Base-by-base conservation (phyloP, 164 flowering plant species). In the Malania oleifera region DNA sequence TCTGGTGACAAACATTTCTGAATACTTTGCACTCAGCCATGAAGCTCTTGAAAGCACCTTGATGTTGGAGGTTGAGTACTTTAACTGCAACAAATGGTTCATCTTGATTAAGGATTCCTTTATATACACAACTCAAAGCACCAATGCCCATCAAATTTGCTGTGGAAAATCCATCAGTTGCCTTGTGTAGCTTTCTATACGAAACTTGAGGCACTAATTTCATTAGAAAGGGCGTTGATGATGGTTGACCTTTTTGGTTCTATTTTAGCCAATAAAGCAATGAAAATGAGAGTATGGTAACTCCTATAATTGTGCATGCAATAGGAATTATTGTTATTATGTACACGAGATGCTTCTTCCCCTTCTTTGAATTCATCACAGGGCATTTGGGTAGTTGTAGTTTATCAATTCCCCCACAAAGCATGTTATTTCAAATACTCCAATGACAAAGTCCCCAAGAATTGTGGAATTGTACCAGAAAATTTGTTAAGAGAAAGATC, bases 401-500 rank as follows among this genome's bases (percentile, higher is more conserved):
- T 10, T 29, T 23, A 10, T 8, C 41, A 19, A 34, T 18, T 7
- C 56, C 56, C 19, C 56, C 56, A 53, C 56, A 29, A 18, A 53
- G 56, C n/a, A n/a, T n/a, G n/a, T n/a, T n/a, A n/a, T n/a, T 74
- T 62, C 3, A 77, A 51, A 15, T 34, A 14, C n/a, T 31, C n/a
- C 44, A 77, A 18, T 12, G 20, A 46, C 1, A 73, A 24, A 5
- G 43, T 51, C n/a, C 28, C 60, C 2, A 76, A 44, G 29, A 41
- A 65, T 14, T 24, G 13, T 14, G 80, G 77, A 41, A 73, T 71
- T 17, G 9, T 14, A 0, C 80, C 75, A 0, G 71, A 59, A 26
- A 77, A 66, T 1, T 66, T 68, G 56, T 76, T 76, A 2, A 45
- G 18, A 0, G 80, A 70, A 54, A 76, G 61, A 57, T 73, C 67